These are phyloP conservation scores for Candida broadrunensis DNA, from an alignment of 805 yeast species.

Conservation along the genomic window DNA sequence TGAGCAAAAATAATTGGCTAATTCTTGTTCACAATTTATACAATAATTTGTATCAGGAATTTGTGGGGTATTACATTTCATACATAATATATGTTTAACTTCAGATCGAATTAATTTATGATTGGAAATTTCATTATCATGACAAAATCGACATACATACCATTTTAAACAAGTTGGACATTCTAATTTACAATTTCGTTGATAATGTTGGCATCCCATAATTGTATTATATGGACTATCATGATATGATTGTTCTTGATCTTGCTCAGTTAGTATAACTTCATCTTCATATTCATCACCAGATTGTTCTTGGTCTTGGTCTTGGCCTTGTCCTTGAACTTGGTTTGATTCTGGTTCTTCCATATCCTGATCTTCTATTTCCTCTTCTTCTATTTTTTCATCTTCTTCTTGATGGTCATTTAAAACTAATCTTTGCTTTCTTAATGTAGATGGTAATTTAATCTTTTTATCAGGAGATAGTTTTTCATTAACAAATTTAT, in stretches of 20 bases:
- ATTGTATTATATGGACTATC: constrained; percentile 38
- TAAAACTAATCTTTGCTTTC: constrained; percentile 15
- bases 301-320: constrained; percentile 6
- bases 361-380: neutral
- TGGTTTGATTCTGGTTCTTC: constrained; percentile 4
- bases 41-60: constrained; percentile 67
- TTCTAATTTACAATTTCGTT: constrained; percentile 77
- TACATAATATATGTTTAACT: constrained; percentile 72
- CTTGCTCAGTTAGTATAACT: constrained; percentile 47
- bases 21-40: constrained; percentile 57
- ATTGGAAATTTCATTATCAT: constrained; percentile 52
- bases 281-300: constrained; percentile 28
- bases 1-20: constrained; percentile 76
- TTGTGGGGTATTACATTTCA: constrained; percentile 77
- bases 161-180: constrained; percentile 73
- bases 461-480: constrained; percentile 14
- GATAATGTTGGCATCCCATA: constrained; percentile 82
- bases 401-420: constrained; percentile 6
- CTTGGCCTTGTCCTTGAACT: neutral
- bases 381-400: constrained; percentile 4
- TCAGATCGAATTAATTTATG: constrained; percentile 48
- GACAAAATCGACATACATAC: constrained; percentile 84
- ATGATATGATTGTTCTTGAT: constrained; percentile 47
- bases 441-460: constrained; percentile 8
- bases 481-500: constrained; percentile 42